A percentile compares a stretch with the other conserved stretches of the same genome.
These are phyloP conservation scores for Cydonia oblonga DNA, from an alignment of 331 rosid genomes.

Conservation along the genomic window DNA sequence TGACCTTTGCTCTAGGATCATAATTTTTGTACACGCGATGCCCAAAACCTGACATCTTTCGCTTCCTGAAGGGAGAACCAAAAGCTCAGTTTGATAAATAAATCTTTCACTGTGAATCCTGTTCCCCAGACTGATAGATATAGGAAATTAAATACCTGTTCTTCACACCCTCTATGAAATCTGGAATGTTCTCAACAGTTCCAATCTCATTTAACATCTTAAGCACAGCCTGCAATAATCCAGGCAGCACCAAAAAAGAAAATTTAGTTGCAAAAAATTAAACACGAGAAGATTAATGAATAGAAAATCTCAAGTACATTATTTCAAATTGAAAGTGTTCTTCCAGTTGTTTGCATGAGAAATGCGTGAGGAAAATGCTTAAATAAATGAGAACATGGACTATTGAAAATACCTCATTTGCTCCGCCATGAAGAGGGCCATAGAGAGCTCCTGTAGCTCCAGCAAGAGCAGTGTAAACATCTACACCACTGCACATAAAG, in stretches of 20 bases:
- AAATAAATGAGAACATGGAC: background rate
- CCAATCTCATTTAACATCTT: conserved; percentile 89
- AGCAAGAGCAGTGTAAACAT: conserved; percentile 82
- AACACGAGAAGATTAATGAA: background rate
- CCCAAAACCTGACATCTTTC: conserved; percentile 93
- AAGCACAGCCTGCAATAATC: conserved; percentile 69
- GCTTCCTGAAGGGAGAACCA: conserved; percentile 45
- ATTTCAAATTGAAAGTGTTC: background rate
- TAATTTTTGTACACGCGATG: conserved; percentile 92
- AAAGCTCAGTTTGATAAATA: background rate
- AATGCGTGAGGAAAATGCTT: background rate
- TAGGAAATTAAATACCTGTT: conserved; percentile 44
- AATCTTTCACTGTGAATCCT: background rate
- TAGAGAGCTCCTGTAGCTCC: conserved; percentile 90
- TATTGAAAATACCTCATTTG: conserved; percentile 61
- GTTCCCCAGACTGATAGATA: background rate
- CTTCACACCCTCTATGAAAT: conserved; percentile 91
- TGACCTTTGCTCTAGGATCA: conserved; percentile 88
- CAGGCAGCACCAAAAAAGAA: conserved; percentile 14
- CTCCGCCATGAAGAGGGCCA: conserved; percentile 99
- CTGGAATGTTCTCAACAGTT: conserved; percentile 69
- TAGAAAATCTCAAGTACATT: background rate
- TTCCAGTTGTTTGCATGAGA: background rate
- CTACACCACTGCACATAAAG: conserved; percentile 60
- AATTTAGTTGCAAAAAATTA: background rate